Base-by-base conservation (phyloP, 768 basidiomycete species). In the Termitomyces sp. region DNA sequence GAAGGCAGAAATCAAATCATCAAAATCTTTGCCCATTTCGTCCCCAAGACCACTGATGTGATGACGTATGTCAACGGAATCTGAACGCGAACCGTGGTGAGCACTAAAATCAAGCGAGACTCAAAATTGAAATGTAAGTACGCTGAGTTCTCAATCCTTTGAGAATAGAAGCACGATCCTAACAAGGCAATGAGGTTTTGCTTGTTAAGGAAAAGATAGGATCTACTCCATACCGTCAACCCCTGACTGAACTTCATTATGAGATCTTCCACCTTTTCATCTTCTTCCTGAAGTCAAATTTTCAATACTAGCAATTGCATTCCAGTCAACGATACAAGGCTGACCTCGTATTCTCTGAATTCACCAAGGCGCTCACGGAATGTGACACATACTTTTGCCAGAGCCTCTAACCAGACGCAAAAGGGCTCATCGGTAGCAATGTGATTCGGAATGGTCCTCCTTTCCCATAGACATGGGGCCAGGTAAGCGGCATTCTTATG, bases 301-400 rank as follows among this genome's bases (percentile, higher is more conserved):
- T 38, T 53, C 10, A 53, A 7, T 26, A 41, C 36, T 18, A n/a
- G 12, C 2, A 18, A 1, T n/a, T 5, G 12, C 18, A 50, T 50
- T 0, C 10, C 10, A 41, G 4, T 16, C 9, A 28, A 53, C 28
- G 35, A 18, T 61, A 62, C 44, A 64, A 26, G 20, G 55, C 66
- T 55, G 20, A 64, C 66, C 4, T 63, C 66, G 38, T 66, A 66
- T 50, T 67, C 63, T 32, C 64, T 56, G 38, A 66, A 67, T 20
- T 67, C 64, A 33, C 56, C 30, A 20, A 67, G 44, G 1, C 64
- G 60, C 16, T 61, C 64, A 26, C 57, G 50, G 46, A 67, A 57
- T 1, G 23, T 53, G 20, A 61, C 52, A 23, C 61, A 66, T 20
- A 54, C 59, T 4, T 41, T 33, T 43, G 64, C 64, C 3, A 64